Percentiles rank a stretch among this genome's conserved stretches.
phyloP scores from a whole-genome alignment of 2,329 filamentous ascomycete genomes.

The Fusarium luffae region DNA sequence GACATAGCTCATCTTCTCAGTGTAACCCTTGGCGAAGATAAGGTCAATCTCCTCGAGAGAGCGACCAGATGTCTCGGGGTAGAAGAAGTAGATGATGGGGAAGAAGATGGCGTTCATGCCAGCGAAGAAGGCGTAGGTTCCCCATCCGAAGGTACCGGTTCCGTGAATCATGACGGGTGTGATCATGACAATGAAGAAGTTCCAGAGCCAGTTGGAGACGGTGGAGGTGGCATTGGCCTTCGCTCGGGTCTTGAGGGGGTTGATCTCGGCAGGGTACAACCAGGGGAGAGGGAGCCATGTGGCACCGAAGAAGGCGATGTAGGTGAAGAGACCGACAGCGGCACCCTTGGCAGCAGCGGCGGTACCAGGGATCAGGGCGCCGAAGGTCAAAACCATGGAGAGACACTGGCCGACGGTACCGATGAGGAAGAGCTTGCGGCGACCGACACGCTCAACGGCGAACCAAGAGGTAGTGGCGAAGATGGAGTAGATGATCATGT shows the following conservation, averaged over 20 bases:
- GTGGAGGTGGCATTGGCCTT: conserved; percentile 68
- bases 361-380: conserved; percentile 71
- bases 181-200: conserved; percentile 79
- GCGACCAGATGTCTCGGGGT: conserved; percentile 55
- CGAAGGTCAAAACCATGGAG: conserved; percentile 72
- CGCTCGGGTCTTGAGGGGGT: conserved; percentile 67
- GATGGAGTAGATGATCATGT: conserved; percentile 67
- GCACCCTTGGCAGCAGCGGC: conserved; percentile 69
- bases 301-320: conserved; percentile 75
- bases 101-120: conserved; percentile 63
- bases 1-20: conserved; percentile 70
- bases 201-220: conserved; percentile 71
- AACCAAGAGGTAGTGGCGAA: conserved; percentile 67
- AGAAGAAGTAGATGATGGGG: conserved; percentile 61
- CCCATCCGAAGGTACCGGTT: conserved; percentile 61
- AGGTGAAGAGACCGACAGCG: conserved; percentile 74
- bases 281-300: conserved; percentile 71
- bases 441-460: conserved; percentile 59
- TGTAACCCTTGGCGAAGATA: conserved; percentile 59
- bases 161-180: conserved; percentile 76
- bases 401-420: conserved; percentile 60
- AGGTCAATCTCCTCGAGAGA: conserved; percentile 38
- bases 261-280: conserved; percentile 71
- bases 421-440: conserved; percentile 59
- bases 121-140: conserved; percentile 63